Conservation (phyloP, 257 asterid genomes). For the Plantago elongata region DNA sequence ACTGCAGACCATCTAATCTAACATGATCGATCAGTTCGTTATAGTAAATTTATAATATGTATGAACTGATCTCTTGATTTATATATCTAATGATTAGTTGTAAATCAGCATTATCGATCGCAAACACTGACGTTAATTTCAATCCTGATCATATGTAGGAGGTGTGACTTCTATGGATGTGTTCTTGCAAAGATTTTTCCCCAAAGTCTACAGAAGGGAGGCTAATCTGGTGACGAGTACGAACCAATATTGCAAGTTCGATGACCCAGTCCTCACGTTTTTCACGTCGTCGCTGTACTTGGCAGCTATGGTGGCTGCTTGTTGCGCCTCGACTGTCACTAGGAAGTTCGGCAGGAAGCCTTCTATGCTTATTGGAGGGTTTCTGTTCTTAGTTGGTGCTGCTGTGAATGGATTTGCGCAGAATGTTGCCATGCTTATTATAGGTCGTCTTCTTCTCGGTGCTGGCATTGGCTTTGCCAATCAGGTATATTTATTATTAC, state of each 20-base stretch:
- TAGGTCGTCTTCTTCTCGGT: constrained; percentile 10
- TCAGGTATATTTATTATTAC: not conserved
- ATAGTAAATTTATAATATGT: too few relatives aligned
- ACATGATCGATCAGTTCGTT: too few relatives aligned
- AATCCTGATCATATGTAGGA: constrained; percentile 1
- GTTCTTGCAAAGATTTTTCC: constrained; percentile 16
- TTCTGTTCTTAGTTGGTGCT: constrained; percentile 12
- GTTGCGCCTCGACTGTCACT: not conserved
- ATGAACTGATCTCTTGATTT: too few relatives aligned
- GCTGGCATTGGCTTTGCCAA: constrained; percentile 16
- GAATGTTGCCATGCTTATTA: not conserved
- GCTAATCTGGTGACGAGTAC: not conserved
- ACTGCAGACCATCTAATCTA: too few relatives aligned
- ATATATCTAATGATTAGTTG: too few relatives aligned
- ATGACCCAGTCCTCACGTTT: not conserved
- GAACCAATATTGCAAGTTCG: constrained; percentile 4
- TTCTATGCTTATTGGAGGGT: constrained; percentile 10
- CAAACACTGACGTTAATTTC: too few relatives aligned
- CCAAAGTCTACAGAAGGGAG: not conserved
- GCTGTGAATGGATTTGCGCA: not conserved
- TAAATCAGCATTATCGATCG: too few relatives aligned
- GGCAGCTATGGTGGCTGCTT: not conserved
- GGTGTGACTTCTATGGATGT: constrained; percentile 17
- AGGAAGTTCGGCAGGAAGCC: not conserved
- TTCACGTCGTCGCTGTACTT: constrained; percentile 14